Evolutionary conservation across 352 stramenopile species (phyloP).

Genomic region (Pythium monospermum): DNA sequence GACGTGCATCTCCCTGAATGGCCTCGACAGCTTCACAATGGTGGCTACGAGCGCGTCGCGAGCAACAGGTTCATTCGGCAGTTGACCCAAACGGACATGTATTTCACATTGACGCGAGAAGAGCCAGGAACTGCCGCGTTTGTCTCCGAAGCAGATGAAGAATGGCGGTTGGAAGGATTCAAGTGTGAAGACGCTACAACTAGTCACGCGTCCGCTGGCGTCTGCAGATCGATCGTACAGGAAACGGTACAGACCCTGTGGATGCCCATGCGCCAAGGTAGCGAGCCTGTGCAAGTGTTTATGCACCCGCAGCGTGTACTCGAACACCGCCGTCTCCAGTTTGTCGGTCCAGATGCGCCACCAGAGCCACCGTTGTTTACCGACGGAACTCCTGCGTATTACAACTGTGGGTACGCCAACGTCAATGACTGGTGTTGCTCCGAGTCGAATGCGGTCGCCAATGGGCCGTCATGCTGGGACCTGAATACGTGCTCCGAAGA

Average conservation of each 20-base stretch:
- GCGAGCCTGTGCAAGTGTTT: conserved; percentile 1
- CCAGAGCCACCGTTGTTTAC: conserved; percentile 23
- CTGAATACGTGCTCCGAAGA: conserved; percentile 29
- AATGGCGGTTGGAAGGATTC: conserved; percentile 42
- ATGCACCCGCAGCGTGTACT: neutral
- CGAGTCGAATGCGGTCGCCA: conserved; percentile 25
- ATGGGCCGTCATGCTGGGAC: conserved; percentile 35
- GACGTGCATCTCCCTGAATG: neutral
- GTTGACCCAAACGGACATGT: conserved; percentile 21
- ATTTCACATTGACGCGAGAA: conserved; percentile 30
- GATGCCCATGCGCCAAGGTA: neutral
- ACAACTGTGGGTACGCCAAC: conserved; percentile 29
- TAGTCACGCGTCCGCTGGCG: neutral
- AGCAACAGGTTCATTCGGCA: conserved; percentile 26
- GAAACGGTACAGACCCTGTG: neutral
- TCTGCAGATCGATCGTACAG: conserved; percentile 23
- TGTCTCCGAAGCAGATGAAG: no score
- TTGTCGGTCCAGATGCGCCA: conserved; percentile 18
- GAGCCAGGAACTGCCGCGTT: no score
- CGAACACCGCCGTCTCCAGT: conserved; percentile 26
- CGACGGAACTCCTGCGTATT: conserved; percentile 32
- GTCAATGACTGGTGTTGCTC: conserved; percentile 39
- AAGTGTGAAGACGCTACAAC: conserved; percentile 21
- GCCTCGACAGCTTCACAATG: conserved; percentile 5
- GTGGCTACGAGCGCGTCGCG: conserved; percentile 7